phyloP scores from a whole-genome alignment of 1,139 yeast species.

The Yamadazyma spencermartinsiae region DNA sequence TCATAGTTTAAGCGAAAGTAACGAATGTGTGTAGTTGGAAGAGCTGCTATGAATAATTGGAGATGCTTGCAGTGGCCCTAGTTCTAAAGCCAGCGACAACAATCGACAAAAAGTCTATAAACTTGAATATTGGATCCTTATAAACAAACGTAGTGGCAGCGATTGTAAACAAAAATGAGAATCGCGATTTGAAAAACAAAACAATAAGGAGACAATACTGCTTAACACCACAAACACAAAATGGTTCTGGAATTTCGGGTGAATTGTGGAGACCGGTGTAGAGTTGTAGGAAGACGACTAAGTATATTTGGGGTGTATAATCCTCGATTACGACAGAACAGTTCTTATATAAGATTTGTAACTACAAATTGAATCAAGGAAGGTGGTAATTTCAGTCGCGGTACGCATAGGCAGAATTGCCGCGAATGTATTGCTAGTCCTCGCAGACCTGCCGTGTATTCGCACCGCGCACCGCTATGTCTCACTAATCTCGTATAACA shows the following conservation, averaged over 20 bases:
- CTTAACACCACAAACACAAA: not conserved
- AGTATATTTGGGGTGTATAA: too few species aligned
- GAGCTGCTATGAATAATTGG: not conserved
- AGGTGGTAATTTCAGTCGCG: too few species aligned
- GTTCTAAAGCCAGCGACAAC: not conserved
- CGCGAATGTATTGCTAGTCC: not conserved
- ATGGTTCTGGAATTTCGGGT: too few species aligned
- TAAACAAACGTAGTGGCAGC: not conserved
- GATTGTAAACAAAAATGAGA: not conserved
- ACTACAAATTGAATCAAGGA: too few species aligned
- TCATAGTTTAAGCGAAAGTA: constrained; percentile 11
- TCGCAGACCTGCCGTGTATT: not conserved
- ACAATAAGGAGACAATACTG: not conserved
- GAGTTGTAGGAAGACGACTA: too few species aligned
- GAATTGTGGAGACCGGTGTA: too few species aligned
- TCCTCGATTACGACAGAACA: too few species aligned
- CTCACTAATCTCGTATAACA: not conserved
- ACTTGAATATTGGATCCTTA: not conserved
- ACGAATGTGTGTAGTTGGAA: constrained; percentile 11
- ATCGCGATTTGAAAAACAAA: not conserved
- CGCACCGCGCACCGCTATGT: not conserved
- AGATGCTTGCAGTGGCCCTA: too few species aligned
- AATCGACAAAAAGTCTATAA: too few species aligned
- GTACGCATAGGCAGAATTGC: too few species aligned
- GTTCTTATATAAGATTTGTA: too few species aligned